Percentiles rank a stretch among this genome's conserved stretches.
Conservation (phyloP, 2,329 filamentous ascomycete species). For the Diplodia mutila region DNA sequence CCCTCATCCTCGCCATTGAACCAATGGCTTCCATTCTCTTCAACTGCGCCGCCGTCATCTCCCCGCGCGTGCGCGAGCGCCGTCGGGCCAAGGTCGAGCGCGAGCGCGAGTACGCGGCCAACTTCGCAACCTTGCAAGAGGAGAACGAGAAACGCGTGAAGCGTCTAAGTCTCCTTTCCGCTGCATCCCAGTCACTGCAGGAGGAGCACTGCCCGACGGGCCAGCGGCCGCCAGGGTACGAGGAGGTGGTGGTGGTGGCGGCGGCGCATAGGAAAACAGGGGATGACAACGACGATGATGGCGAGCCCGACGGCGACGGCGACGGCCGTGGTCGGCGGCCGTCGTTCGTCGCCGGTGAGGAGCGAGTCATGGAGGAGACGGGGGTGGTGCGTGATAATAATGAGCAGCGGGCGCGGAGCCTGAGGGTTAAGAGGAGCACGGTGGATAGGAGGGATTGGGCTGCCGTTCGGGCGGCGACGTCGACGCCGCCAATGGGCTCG, state of each 20-base stretch:
- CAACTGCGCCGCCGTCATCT: slow-evolving; percentile 7
- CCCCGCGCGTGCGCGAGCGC: neutral
- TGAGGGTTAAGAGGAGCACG: neutral
- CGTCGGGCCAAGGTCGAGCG: slow-evolving; percentile 3
- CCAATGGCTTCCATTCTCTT: slow-evolving; percentile 12
- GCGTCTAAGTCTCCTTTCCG: neutral
- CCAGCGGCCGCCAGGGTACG: neutral
- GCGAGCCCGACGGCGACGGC: neutral
- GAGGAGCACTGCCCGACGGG: no score
- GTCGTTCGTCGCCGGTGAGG: neutral
- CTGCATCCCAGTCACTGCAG: no score
- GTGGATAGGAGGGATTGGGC: slow-evolving; percentile 6
- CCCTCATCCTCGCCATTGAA: no score
- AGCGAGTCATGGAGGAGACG: neutral
- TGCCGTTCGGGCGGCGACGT: neutral
- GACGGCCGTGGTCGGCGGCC: no score
- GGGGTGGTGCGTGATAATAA: neutral
- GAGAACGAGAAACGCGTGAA: slow-evolving; percentile 21
- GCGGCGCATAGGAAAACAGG: neutral
- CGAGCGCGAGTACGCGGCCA: slow-evolving; percentile 12
- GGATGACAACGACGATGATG: neutral
- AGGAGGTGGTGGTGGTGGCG: neutral
- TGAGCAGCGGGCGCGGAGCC: neutral
- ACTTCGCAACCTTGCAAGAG: neutral
- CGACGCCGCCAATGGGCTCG: neutral